Evolutionary conservation across 768 basidiomycete species (phyloP).

Genomic region (Omphalotus guepiniiformis): DNA sequence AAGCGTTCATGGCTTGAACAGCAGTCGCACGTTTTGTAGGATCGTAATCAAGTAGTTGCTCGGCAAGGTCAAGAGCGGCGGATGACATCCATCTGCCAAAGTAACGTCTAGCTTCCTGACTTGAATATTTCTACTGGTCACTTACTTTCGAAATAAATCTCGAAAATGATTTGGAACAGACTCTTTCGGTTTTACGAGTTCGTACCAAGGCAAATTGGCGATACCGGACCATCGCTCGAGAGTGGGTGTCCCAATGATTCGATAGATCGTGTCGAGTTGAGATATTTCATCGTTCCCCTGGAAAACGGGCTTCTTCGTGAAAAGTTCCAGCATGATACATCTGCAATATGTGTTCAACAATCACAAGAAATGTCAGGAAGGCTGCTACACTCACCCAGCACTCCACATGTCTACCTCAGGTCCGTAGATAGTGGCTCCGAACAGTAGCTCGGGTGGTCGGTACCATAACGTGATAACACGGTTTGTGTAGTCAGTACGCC

Average conservation of each 20-base stretch:
- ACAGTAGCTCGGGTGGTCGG: constrained; percentile 88
- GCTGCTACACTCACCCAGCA: constrained; percentile 74
- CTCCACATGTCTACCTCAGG: constrained; percentile 99
- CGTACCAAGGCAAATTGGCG: constrained; percentile 91
- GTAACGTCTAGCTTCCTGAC: not conserved
- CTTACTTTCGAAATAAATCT: constrained; percentile 81
- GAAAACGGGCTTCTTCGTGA: constrained; percentile 93
- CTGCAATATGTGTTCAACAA: constrained; percentile 35
- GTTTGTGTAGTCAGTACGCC: constrained; percentile 95
- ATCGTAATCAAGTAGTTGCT: constrained; percentile 75
- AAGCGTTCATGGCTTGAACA: constrained; percentile 68
- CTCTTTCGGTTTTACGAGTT: constrained; percentile 91
- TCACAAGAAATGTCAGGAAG: not conserved
- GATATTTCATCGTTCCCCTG: constrained; percentile 98
- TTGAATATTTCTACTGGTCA: constrained; percentile 7
- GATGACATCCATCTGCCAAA: constrained; percentile 75
- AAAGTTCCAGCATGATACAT: constrained; percentile 98
- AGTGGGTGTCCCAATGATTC: constrained; percentile 85
- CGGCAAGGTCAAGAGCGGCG: constrained; percentile 83
- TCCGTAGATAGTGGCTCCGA: constrained; percentile 95
- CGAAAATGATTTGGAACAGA: constrained; percentile 70
- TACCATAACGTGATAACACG: constrained; percentile 99
- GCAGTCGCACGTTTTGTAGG: constrained; percentile 77
- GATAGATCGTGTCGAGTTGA: constrained; percentile 92
- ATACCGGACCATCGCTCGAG: constrained; percentile 79